Conservation (phyloP, 106 monocot species). For the Apostasia shenzhenica region DNA sequence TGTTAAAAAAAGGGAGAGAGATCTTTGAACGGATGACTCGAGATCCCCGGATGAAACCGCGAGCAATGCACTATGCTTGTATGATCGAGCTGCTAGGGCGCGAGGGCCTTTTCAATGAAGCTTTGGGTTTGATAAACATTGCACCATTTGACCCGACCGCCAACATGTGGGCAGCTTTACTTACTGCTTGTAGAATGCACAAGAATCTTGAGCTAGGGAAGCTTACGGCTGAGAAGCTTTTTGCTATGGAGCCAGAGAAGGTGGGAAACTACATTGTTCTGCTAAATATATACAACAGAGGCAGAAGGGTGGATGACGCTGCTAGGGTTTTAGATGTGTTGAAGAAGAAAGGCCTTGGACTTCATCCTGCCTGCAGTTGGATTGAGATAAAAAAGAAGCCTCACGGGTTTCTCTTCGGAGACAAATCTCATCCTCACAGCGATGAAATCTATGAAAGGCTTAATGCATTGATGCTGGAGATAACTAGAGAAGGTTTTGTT, state of each 20-base stretch:
- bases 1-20: constrained; percentile 57
- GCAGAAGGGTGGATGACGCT: constrained; percentile 45
- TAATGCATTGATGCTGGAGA: constrained; percentile 51
- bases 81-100: constrained; percentile 84
- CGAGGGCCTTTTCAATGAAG: constrained; percentile 74
- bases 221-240: constrained; percentile 74
- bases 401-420: constrained; percentile 55
- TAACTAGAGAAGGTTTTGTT: constrained; percentile 42
- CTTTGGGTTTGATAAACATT: constrained; percentile 52
- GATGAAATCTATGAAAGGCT: constrained; percentile 53
- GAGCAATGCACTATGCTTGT: constrained; percentile 86
- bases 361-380: constrained; percentile 74
- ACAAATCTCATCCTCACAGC: constrained; percentile 60
- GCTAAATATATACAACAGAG: constrained; percentile 60
- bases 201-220: constrained; percentile 67
- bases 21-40: constrained; percentile 58
- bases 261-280: constrained; percentile 76
- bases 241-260: constrained; percentile 71
- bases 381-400: constrained; percentile 74
- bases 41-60: constrained; percentile 40
- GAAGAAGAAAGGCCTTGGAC: constrained; percentile 42
- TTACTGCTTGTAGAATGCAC: constrained; percentile 86
- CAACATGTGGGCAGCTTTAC: constrained; percentile 95
- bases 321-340: constrained; percentile 46
- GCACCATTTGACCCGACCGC: constrained; percentile 60